Evolutionary conservation across 2,329 filamentous ascomycete genomes (phyloP), one percentile per base, ranked within the genome.

Genomic region (Elsinoe perseae): DNA sequence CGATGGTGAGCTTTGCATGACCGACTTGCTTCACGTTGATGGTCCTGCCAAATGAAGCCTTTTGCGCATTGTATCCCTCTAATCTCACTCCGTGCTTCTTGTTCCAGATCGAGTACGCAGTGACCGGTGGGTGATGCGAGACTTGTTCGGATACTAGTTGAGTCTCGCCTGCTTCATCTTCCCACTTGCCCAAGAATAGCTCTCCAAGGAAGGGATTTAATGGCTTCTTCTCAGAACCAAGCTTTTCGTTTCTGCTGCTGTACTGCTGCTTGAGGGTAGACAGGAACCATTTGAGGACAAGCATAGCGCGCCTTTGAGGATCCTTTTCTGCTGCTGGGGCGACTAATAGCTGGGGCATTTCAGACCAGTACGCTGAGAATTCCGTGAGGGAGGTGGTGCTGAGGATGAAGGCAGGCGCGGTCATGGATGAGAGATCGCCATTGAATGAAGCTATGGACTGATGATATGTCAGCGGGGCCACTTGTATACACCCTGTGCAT

Each of bases 221-320:
- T 2, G 92, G 92, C 77, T 97, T 98, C 83, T 97, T 97, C 78
- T 96, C 92, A 67, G 89, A 93, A 50, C 89, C 90, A 61, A 84
- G 72, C 69, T 84, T 84, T 69, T 96, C 91, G 68, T 88, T 95
- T 58, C 82, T 76, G 64, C 77, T 83, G 64, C 79, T 80, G 69
- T 86, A 86, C 71, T 93, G 87, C 72, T 95, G 89, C 75, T 93
- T 95, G 54, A 97, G 78, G 2, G 91, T 95, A 66, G 84, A 91
- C 56, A 97, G 75, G 75, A 96, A 97, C 92, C 92, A 97, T 72
- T 92, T 95, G 64, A 96, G 76, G n/a, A 97, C 92, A 30, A 92
- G 77, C 62, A 95, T 74, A 18, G 89, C 85, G 60, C 92, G 84
- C 76, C 89, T 93, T 65, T 86, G 82, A 0, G 90, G 81, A 68